These are phyloP conservation scores for Cucurbita maxima DNA, from an alignment of 306 rosid species.

Conservation along the genomic window DNA sequence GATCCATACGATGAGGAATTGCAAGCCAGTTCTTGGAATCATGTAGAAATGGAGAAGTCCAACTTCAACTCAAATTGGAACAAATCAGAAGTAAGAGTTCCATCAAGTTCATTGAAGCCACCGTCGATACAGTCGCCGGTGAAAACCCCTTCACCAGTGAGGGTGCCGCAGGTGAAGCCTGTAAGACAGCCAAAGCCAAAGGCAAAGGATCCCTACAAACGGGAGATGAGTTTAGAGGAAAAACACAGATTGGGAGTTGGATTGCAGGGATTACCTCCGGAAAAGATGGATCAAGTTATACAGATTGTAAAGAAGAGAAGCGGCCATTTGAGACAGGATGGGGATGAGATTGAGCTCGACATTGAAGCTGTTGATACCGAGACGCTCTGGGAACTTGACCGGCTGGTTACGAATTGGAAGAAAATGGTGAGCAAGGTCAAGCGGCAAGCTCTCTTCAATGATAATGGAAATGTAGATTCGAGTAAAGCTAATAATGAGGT, in stretches of 20 bases:
- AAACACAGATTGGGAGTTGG: slow-evolving; percentile 81
- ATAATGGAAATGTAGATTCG: slow-evolving; percentile 9
- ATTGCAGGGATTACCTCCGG: slow-evolving; percentile 78
- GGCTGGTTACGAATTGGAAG: slow-evolving; percentile 78
- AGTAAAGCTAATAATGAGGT: slow-evolving; percentile 54
- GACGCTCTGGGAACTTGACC: slow-evolving; percentile 98
- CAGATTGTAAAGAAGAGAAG: slow-evolving; percentile 81
- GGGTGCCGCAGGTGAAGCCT: slow-evolving; percentile 43
- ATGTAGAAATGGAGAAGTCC: slow-evolving; percentile 37
- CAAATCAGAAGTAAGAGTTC: slow-evolving; percentile 15
- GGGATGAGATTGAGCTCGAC: slow-evolving; percentile 95
- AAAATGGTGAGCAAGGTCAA: slow-evolving; percentile 88
- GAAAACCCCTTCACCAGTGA: slow-evolving; percentile 44
- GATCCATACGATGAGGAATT: slow-evolving; percentile 60
- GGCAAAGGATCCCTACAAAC: slow-evolving; percentile 81
- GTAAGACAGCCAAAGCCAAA: slow-evolving; percentile 92
- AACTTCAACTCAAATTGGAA: slow-evolving; percentile 11
- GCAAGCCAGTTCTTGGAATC: slow-evolving; percentile 75
- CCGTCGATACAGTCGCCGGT: slow-evolving; percentile 48
- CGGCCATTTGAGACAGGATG: slow-evolving; percentile 89
- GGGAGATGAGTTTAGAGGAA: slow-evolving; percentile 86
- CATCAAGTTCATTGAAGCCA: slow-evolving; percentile 43
- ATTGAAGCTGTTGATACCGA: slow-evolving; percentile 85
- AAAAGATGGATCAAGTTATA: slow-evolving; percentile 93
- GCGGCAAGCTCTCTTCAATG: slow-evolving; percentile 61